Evolutionary conservation across 345 rosid genomes (phyloP).

Genomic region (Lagerstroemia speciosa): DNA sequence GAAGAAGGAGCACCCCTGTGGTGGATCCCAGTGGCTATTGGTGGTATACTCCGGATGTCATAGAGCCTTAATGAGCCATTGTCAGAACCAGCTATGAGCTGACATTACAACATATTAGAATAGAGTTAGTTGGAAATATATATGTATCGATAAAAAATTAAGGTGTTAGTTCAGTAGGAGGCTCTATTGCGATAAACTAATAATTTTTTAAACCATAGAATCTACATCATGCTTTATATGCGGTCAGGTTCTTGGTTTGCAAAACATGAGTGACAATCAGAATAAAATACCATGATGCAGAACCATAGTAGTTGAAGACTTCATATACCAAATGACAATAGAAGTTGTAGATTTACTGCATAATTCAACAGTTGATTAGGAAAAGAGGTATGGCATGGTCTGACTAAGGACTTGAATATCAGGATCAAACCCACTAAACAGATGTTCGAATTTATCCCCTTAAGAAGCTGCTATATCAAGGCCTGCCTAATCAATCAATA

Average conservation of each 20-base stretch:
- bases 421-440: background rate
- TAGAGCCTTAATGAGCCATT: slow-evolving; percentile 78
- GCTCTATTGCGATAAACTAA: too few relatives aligned
- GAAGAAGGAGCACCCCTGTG: slow-evolving; percentile 22
- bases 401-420: background rate
- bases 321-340: too few relatives aligned
- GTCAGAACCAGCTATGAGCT: slow-evolving; percentile 96
- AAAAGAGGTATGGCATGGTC: background rate
- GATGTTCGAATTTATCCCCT: background rate
- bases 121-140: background rate
- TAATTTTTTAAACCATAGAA: too few relatives aligned
- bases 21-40: slow-evolving; percentile 24
- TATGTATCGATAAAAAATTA: background rate
- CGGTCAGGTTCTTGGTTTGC: too few relatives aligned
- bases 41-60: slow-evolving; percentile 45
- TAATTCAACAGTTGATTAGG: too few relatives aligned
- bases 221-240: too few relatives aligned
- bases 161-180: background rate
- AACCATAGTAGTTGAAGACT: too few relatives aligned
- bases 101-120: slow-evolving; percentile 12
- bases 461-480: background rate
- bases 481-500: background rate
- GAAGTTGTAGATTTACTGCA: too few relatives aligned
- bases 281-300: too few relatives aligned
- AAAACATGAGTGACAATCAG: too few relatives aligned